Conservation (phyloP, 257 asterid genomes). For the Plantago ovata region DNA sequence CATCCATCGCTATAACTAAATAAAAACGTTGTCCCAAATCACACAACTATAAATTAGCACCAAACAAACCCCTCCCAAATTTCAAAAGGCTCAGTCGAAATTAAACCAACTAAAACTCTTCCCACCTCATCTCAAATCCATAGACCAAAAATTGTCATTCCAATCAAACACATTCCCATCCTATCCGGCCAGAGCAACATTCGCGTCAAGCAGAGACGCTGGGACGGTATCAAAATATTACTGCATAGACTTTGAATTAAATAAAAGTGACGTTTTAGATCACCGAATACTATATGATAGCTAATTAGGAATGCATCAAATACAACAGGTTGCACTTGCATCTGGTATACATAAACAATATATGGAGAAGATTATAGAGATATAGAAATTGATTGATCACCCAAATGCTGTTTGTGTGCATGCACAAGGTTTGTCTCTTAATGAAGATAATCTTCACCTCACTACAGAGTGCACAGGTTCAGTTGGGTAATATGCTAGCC, state of each 20-base stretch:
- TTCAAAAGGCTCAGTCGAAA: too few relatives aligned
- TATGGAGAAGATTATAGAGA: constrained; percentile 49
- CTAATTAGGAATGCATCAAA: too few relatives aligned
- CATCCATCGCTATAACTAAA: too few relatives aligned
- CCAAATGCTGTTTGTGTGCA: constrained; percentile 62
- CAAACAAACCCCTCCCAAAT: too few relatives aligned
- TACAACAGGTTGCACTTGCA: constrained; percentile 69
- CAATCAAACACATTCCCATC: constrained; percentile 58
- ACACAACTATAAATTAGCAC: too few relatives aligned
- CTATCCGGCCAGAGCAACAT: constrained; percentile 96
- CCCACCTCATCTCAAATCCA: too few relatives aligned
- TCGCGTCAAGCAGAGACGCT: constrained; percentile 58
- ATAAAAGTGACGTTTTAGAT: too few relatives aligned
- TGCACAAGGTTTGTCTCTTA: constrained; percentile 60
- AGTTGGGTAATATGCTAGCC: constrained; percentile 53
- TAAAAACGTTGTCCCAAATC: too few relatives aligned
- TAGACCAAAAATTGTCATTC: constrained; percentile 17
- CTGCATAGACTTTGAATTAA: too few relatives aligned
- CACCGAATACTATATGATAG: too few relatives aligned
- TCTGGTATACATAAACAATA: constrained; percentile 44
- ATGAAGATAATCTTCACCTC: constrained; percentile 64
- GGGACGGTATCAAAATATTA: constrained; percentile 88
- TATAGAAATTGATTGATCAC: constrained; percentile 48
- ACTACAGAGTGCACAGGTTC: constrained; percentile 70
- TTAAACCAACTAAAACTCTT: too few relatives aligned